Conservation (phyloP, 345 rosid genomes). For the Eucalyptus cloeziana region DNA sequence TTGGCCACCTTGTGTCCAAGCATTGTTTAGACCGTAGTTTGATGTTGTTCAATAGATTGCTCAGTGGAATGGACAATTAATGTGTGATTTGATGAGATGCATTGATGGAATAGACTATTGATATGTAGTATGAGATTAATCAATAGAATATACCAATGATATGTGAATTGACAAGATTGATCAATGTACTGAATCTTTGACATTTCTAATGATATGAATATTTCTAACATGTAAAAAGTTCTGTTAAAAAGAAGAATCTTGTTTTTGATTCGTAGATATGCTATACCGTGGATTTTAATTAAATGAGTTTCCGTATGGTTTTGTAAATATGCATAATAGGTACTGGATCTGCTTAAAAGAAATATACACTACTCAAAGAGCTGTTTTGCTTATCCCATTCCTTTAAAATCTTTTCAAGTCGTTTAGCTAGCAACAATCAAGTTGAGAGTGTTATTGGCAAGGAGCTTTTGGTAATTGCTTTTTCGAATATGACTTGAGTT, state of each 20-base stretch:
- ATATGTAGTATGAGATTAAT: not conserved
- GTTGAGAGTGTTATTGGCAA: not conserved
- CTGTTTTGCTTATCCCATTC: not conserved
- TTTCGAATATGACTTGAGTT: not conserved
- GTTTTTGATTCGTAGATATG: no score
- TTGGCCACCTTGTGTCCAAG: no score
- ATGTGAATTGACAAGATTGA: not conserved
- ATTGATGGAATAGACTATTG: not conserved
- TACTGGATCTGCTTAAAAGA: accelerated
- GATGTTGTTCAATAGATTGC: no score
- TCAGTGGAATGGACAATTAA: no score
- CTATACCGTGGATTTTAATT: not conserved
- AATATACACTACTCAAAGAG: not conserved
- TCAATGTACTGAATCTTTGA: accelerated
- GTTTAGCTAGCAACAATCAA: not conserved
- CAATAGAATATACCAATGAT: no score
- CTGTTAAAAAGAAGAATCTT: not conserved
- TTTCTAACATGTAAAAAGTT: no score
- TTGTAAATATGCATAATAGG: no score
- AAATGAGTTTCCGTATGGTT: not conserved
- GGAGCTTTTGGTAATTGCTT: not conserved
- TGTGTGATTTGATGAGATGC: not conserved
- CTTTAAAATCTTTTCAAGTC: not conserved
- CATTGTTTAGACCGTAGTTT: no score
- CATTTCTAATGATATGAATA: not conserved